Percentiles rank a stretch among this genome's conserved stretches.
phyloP scores from a whole-genome alignment of 768 basidiomycete species.

The Austroboletus festivus region DNA sequence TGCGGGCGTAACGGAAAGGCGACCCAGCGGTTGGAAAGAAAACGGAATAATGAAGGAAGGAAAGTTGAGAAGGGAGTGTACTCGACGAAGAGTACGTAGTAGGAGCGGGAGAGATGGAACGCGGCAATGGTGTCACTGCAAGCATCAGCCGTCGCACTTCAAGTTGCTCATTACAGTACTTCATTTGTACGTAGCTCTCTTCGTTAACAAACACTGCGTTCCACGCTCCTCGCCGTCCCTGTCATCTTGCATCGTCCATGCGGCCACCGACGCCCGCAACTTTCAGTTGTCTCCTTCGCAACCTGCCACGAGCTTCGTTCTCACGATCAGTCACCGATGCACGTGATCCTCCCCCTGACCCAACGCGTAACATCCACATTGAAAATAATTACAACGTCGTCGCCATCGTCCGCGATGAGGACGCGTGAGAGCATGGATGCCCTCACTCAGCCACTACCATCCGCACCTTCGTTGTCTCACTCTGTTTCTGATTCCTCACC shows the following conservation, averaged over 20 bases:
- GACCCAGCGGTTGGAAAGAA: constrained; percentile 24
- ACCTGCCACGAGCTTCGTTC: constrained; percentile 1
- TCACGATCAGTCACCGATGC: background rate
- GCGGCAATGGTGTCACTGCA: constrained; percentile 10
- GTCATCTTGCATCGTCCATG: constrained; percentile 5
- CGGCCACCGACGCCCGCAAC: background rate
- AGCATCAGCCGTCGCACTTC: background rate
- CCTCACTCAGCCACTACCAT: constrained; percentile 31
- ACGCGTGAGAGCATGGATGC: constrained; percentile 14
- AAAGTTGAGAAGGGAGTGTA: background rate
- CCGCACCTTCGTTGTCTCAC: constrained; percentile 19
- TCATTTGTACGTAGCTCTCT: background rate
- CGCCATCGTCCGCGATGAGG: constrained; percentile 17
- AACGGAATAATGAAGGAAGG: constrained; percentile 11
- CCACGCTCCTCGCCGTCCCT: constrained; percentile 10
- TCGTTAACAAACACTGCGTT: constrained; percentile 8
- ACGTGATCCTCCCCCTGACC: constrained; percentile 19
- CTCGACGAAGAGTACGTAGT: constrained; percentile 12
- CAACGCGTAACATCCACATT: too few species aligned
- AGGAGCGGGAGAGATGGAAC: constrained; percentile 18
- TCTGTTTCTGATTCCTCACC: constrained; percentile 7
- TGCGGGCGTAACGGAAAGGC: constrained; percentile 8
- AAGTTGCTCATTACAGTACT: background rate
- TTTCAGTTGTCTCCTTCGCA: constrained; percentile 9
- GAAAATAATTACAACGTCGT: too few species aligned